Base-by-base conservation (phyloP, 108 stramenopile genomes). In the Discostella pseudostelligera region DNA sequence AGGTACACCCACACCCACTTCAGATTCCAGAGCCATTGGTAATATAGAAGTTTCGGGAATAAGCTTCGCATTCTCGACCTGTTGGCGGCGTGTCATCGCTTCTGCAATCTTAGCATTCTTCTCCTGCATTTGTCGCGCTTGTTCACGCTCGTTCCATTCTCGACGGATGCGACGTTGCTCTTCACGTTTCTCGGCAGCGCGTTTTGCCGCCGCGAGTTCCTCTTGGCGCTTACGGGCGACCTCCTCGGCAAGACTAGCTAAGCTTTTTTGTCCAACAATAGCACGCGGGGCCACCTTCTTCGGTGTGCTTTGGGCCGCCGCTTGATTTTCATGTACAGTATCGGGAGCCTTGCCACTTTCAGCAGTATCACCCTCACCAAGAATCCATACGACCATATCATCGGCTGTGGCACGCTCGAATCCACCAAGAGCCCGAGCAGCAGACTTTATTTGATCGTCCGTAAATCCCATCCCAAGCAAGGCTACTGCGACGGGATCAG, bases 391-490 rank as follows among this genome's bases (percentile, higher is more conserved):
- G 22, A 93, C 87, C 68, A 90, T 69, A 49, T 90, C 87, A 63
- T 93, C 92, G 3, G 87, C 86, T 0, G 86, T 87, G 12, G 89
- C 86, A 32, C 79, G 76, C 50, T 81, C 76, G 32, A 77, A 82
- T 19, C 92, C 92, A 24, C 92, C 92, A 49, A 84, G 88, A 9
- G 87, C 89, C 40, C 81, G 72, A 8, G 84, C 84, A 14, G 87
- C 89, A 28, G 74, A 68, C 17, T 59, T 59, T 21, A 90, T 82
- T 65, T 88, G 89, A 10, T 83, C 84, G 28, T 72, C 68, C 13
- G 80, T 48, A 62, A 93, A 93, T 22, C 92, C 92, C 89, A 93
- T 93, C 1, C 86, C 86, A 19, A 90, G 47, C 36, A 93, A 62
- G 2, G 88, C 87, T 22, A 67, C 68, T 12, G 87, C 81, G 24